These are phyloP conservation scores for Lophiotrema nucula DNA, from an alignment of 495 filamentous ascomycete genomes.

Conservation along the genomic window DNA sequence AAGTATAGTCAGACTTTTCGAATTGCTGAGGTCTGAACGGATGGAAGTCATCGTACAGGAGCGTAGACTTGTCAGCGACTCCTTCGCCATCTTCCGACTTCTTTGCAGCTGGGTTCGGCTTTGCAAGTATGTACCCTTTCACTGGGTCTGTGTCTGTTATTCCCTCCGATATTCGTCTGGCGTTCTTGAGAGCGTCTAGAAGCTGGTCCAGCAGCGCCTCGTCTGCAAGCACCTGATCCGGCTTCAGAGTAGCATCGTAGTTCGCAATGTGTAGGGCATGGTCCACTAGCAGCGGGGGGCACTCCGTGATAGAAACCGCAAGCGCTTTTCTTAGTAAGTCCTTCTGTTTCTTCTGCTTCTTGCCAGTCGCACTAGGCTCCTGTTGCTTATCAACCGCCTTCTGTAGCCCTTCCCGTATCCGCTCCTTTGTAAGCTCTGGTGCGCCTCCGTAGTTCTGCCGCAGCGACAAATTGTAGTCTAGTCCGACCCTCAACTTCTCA, in stretches of 20 bases:
- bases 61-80: constrained; percentile 38
- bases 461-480: constrained; percentile 75
- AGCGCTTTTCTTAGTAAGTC: constrained; percentile 76
- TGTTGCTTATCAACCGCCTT: constrained; percentile 58
- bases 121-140: constrained; percentile 88
- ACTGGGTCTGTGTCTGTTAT: constrained; percentile 58
- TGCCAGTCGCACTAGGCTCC: constrained; percentile 51
- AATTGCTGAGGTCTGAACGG: constrained; percentile 88
- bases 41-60: constrained; percentile 93
- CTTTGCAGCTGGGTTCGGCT: constrained; percentile 44
- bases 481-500: constrained; percentile 68
- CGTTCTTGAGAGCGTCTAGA: constrained; percentile 63
- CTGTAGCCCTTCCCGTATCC: constrained; percentile 67
- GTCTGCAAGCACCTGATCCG: constrained; percentile 66
- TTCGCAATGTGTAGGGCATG: constrained; percentile 69
- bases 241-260: constrained; percentile 64
- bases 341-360: constrained; percentile 74
- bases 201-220: constrained; percentile 63
- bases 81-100: constrained; percentile 21
- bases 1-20: constrained; percentile 57
- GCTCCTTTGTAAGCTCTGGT: constrained; percentile 68
- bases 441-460: constrained; percentile 78
- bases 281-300: constrained; percentile 81
- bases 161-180: constrained; percentile 59
- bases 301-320: constrained; percentile 78